Evolutionary conservation across 768 basidiomycete genomes (phyloP), one percentile per base, ranked within the genome.

Genomic region (Leccinum uliginosum): DNA sequence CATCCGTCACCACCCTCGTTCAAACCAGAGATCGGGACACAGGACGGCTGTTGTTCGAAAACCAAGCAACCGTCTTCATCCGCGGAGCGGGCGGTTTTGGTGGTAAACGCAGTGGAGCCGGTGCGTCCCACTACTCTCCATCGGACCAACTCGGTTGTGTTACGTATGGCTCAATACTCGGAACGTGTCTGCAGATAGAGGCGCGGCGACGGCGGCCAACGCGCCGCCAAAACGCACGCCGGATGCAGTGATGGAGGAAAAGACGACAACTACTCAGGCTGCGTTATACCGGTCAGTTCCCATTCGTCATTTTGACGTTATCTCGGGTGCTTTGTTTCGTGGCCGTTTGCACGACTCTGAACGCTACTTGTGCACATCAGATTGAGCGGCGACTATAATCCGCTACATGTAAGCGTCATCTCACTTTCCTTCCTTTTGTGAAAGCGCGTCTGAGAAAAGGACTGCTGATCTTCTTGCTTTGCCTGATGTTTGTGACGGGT

Each of bases 81-180:
- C 91, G 97, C 55, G 95, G 94, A 2, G 81, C 91, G 24, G 97
- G 97, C n/a, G 95, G 94, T 0, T 97, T 99, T 71, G 93, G 93
- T 3, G 97, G 97, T 17, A 92, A 89, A 76, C 89, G 91, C 56
- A 74, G 72, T 29, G 94, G 93, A 30, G 83, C 76, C 50, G 91
- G 94, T 92, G 65, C 58, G 80, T 63, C 35, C 17, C 11, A 17
- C 34, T 19, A 8, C 8, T 15, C 35, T 21, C n/a, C 32, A 32
- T 58, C 55, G 55, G 54, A n/a, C 52, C 50, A 54, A 44, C 38
- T 44, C 40, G 45, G 38, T 17, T 38, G n/a, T 21, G 24, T 46
- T 38, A n/a, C 23, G 38, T 43, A 38, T 46, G 14, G 5, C 10
- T 29, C 10, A 26, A 23, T 15, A 15, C 24, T 15, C 21, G 15